Conservation (phyloP, 345 rosid species). For the Luvunga scandens region DNA sequence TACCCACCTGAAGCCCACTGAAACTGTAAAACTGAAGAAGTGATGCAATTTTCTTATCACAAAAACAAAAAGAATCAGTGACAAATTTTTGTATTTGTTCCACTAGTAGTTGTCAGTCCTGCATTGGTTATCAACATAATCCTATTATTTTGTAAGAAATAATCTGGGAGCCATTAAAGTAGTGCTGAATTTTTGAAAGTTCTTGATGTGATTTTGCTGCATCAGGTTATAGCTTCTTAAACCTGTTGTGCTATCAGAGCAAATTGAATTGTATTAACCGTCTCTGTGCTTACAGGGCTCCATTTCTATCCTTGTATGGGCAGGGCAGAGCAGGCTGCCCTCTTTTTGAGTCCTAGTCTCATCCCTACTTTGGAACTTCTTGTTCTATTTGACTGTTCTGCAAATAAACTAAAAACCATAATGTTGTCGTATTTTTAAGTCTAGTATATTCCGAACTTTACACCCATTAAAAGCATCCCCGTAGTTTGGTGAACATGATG, state of each 20-base stretch:
- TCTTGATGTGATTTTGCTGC: background rate
- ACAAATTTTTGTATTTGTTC: too few relatives aligned
- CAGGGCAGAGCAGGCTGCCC: background rate
- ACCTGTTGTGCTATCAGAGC: background rate
- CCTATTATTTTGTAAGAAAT: background rate
- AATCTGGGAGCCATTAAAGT: background rate
- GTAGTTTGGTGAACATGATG: background rate
- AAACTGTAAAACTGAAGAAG: background rate
- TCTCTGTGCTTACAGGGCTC: background rate
- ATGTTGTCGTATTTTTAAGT: background rate
- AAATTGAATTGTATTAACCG: background rate
- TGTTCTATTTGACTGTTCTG: too few relatives aligned
- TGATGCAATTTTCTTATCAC: background rate
- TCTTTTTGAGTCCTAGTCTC: background rate
- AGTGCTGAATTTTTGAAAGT: background rate
- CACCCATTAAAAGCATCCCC: background rate
- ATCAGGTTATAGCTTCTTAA: background rate
- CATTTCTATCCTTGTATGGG: background rate
- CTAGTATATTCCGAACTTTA: background rate
- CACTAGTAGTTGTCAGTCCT: too few relatives aligned
- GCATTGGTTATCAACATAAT: too few relatives aligned
- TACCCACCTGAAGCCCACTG: background rate
- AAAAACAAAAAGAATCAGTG: too few relatives aligned
- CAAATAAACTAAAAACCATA: too few relatives aligned
- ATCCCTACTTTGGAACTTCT: background rate